These are phyloP conservation scores for Botrytis fragariae DNA, from an alignment of 2,329 filamentous ascomycete species.

Conservation along the genomic window DNA sequence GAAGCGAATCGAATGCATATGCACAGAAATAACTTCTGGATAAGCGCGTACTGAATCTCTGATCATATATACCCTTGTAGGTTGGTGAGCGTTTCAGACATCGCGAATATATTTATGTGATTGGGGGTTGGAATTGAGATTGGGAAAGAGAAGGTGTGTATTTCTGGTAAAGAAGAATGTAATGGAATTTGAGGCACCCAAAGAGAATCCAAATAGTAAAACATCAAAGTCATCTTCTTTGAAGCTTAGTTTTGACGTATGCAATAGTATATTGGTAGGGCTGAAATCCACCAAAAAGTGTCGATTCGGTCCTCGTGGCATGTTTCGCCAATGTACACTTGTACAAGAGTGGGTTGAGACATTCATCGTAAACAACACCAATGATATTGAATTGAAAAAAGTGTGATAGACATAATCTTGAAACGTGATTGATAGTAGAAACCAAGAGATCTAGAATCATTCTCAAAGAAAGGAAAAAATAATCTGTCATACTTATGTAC, in stretches of 20 bases:
- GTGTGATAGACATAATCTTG: not conserved
- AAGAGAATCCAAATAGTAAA: not conserved
- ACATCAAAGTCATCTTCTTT: not conserved
- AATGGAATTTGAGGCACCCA: not conserved
- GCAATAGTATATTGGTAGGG: not conserved
- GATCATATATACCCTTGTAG: not conserved
- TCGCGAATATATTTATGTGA: not conserved
- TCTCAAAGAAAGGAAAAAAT: not conserved
- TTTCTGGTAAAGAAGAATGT: not conserved
- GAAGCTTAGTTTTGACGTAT: not conserved
- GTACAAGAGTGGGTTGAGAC: not conserved
- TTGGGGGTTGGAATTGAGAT: not conserved
- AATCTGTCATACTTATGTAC: not conserved
- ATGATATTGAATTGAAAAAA: not conserved
- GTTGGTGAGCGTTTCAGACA: slow-evolving; percentile 5
- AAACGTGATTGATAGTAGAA: not conserved
- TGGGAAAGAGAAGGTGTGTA: not conserved
- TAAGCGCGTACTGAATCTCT: slow-evolving; percentile 3
- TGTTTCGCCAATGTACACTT: slow-evolving; percentile 1
- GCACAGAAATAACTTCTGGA: slow-evolving; percentile 10
- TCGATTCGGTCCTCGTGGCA: not conserved
- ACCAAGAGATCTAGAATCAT: not conserved
- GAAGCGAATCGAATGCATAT: slow-evolving; percentile 8
- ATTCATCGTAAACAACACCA: slow-evolving; percentile 9
- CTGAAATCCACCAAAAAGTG: not conserved